A percentile compares a stretch with the other conserved stretches of the same genome.
phyloP scores from a whole-genome alignment of 345 rosid species.

The Lepidium africanum region DNA sequence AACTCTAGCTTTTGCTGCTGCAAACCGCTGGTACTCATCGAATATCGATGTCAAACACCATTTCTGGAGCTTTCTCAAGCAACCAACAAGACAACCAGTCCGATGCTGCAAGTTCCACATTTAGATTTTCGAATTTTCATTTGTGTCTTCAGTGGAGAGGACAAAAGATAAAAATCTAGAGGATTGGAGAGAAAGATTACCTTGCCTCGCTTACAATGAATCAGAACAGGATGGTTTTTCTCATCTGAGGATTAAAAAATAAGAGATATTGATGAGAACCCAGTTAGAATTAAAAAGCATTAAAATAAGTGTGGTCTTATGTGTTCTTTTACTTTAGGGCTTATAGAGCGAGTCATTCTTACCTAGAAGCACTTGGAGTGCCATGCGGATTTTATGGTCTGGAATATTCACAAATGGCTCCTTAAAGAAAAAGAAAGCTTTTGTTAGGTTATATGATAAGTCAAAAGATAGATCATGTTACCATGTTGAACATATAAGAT shows the following conservation, averaged over 20 bases:
- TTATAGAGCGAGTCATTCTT: constrained; percentile 19
- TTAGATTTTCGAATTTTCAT: neutral
- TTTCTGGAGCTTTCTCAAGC: constrained; percentile 79
- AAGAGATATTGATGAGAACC: neutral
- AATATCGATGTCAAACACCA: constrained; percentile 88
- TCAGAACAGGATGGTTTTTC: constrained; percentile 82
- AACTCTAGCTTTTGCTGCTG: constrained; percentile 91
- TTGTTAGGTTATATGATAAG: neutral
- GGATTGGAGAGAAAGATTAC: constrained; percentile 27
- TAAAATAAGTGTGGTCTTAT: neutral
- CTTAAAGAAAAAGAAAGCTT: constrained; percentile 30
- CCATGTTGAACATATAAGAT: neutral
- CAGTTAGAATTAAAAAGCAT: neutral
- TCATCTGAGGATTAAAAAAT: constrained; percentile 38
- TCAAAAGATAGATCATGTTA: neutral
- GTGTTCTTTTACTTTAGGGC: neutral
- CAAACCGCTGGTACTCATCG: constrained; percentile 92
- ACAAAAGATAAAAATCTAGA: neutral
- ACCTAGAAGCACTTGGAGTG: constrained; percentile 79
- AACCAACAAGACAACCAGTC: constrained; percentile 89
- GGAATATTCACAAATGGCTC: constrained; percentile 95
- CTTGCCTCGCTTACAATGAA: constrained; percentile 96
- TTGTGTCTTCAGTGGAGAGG: neutral
- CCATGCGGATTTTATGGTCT: constrained; percentile 72
- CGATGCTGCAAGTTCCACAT: constrained; percentile 57